Conservation (phyloP, 2,329 filamentous ascomycete species). For the Herpotrichia juniperi region DNA sequence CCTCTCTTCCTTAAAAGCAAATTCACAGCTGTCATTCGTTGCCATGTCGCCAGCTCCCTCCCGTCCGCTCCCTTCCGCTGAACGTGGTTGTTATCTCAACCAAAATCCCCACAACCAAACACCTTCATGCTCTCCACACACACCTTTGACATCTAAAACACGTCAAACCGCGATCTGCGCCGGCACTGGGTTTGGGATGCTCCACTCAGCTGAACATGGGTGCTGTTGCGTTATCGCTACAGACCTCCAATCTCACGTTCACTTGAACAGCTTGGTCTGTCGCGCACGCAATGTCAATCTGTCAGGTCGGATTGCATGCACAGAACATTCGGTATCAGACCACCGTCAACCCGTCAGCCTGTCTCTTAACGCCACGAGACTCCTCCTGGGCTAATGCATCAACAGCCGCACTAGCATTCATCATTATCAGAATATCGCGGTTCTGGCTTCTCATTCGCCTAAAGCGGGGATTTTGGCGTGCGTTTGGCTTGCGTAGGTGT, state of each 20-base stretch:
- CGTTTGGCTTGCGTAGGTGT: constrained; percentile 7
- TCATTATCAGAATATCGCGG: background rate
- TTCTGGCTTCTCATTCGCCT: background rate
- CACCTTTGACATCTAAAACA: constrained; percentile 9
- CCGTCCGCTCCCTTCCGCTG: constrained; percentile 6
- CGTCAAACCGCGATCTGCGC: background rate
- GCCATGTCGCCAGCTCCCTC: background rate
- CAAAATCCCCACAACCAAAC: constrained; percentile 2
- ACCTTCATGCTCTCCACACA: background rate
- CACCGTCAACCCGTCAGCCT: background rate
- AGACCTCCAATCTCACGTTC: too few relatives aligned
- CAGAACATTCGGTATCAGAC: background rate
- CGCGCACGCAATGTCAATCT: background rate
- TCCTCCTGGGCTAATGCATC: background rate
- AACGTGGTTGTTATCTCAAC: background rate
- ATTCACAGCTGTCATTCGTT: background rate
- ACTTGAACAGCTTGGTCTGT: background rate
- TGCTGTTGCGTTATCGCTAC: too few relatives aligned
- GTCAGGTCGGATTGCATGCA: background rate
- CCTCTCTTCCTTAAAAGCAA: background rate
- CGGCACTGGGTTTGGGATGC: constrained; percentile 7
- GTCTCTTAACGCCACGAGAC: background rate
- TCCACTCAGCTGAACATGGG: constrained; percentile 2
- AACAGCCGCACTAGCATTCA: background rate
- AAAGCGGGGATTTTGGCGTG: background rate